A percentile compares a stretch with the other conserved stretches of the same genome.
Conservation (phyloP, 2,329 filamentous ascomycete genomes). For the Phyllachora maydis region DNA sequence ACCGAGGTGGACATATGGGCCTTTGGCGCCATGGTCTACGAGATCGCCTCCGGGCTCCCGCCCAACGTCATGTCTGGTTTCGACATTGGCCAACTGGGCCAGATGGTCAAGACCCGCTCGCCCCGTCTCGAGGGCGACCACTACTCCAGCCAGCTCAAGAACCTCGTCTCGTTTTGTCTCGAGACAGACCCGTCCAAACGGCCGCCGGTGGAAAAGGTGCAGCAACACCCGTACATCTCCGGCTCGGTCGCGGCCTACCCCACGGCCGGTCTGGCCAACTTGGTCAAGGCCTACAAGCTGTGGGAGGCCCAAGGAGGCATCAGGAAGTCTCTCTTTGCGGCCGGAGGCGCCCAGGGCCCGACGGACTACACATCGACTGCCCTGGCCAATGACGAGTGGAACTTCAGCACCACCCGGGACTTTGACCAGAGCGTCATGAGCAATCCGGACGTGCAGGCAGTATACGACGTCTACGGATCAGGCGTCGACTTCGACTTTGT, state of each 20-base stretch:
- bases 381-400: slow-evolving; percentile 39
- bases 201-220: slow-evolving; percentile 47
- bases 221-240: slow-evolving; percentile 47
- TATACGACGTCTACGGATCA: slow-evolving; percentile 34
- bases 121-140: slow-evolving; percentile 51
- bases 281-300: slow-evolving; percentile 51
- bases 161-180: slow-evolving; percentile 54
- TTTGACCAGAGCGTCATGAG: slow-evolving; percentile 37
- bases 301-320: slow-evolving; percentile 61
- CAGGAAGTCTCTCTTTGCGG: slow-evolving; percentile 41
- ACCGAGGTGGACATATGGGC: slow-evolving; percentile 70
- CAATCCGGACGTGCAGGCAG: slow-evolving; percentile 31
- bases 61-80: slow-evolving; percentile 42
- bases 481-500: slow-evolving; percentile 31
- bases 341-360: slow-evolving; percentile 34
- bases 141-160: slow-evolving; percentile 48
- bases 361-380: slow-evolving; percentile 20
- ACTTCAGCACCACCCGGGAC: slow-evolving; percentile 44
- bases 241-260: slow-evolving; percentile 43
- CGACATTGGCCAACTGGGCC: slow-evolving; percentile 28
- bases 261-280: slow-evolving; percentile 35
- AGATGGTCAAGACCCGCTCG: slow-evolving; percentile 35
- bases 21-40: slow-evolving; percentile 61
- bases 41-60: slow-evolving; percentile 60
- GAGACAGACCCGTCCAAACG: slow-evolving; percentile 46